Conservation (phyloP, 805 yeast genomes). For the Grigorovia humatica region DNA sequence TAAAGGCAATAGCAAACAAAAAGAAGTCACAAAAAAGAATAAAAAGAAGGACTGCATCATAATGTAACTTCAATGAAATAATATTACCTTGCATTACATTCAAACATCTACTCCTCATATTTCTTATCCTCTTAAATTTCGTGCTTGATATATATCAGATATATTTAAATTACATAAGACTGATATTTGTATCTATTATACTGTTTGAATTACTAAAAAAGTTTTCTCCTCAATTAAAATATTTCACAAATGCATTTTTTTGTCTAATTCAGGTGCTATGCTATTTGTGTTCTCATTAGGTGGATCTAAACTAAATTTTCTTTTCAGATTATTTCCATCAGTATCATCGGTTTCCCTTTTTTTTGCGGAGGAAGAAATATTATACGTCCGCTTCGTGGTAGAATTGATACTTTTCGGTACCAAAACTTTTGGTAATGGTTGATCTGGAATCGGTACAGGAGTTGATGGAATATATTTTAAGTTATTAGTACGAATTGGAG, state of each 20-base stretch:
- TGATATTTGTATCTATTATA: neutral
- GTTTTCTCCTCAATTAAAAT: neutral
- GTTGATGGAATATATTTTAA: conserved; percentile 13
- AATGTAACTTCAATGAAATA: conserved; percentile 4
- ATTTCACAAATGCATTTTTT: conserved; percentile 1
- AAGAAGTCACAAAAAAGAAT: conserved; percentile 1
- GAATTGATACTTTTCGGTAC: conserved; percentile 21
- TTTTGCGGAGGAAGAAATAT: conserved; percentile 1
- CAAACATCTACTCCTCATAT: neutral
- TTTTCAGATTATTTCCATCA: conserved; percentile 13
- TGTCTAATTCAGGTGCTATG: neutral
- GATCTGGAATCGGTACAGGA: conserved; percentile 24
- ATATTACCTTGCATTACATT: neutral
- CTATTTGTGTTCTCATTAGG: neutral
- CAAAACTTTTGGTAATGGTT: conserved; percentile 19
- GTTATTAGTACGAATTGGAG: conserved; percentile 4
- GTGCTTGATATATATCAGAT: neutral
- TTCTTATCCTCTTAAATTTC: neutral
- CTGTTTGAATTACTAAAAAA: neutral
- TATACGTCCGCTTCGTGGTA: conserved; percentile 10
- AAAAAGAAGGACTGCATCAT: conserved; percentile 9
- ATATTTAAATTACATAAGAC: no score
- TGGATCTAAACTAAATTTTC: conserved; percentile 11
- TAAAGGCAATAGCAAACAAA: neutral
- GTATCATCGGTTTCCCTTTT: neutral